Percentiles rank a stretch among this genome's conserved stretches.
Evolutionary conservation across 495 filamentous ascomycete genomes (phyloP).

Genomic region (Cudoniella acicularis): DNA sequence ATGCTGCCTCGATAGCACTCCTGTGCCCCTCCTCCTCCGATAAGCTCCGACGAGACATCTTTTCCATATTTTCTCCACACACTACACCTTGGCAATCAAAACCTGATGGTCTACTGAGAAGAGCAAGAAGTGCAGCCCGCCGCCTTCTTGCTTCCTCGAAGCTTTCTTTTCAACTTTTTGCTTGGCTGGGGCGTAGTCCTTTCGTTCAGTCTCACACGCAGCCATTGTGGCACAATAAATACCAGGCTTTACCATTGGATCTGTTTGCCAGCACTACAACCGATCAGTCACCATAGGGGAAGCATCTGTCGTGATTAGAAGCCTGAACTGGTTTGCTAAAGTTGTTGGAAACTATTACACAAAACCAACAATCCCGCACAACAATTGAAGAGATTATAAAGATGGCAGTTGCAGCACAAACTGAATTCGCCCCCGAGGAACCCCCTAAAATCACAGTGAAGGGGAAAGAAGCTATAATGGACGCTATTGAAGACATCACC

Average conservation of each 20-base stretch:
- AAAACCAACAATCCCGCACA: constrained; percentile 9
- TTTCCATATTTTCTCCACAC: not conserved
- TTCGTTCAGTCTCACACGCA: not conserved
- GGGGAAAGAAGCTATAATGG: constrained; percentile 50
- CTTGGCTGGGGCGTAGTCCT: not conserved
- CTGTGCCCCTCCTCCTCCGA: constrained; percentile 1
- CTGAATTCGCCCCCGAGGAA: constrained; percentile 4
- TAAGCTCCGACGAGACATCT: constrained; percentile 9
- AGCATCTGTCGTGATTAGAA: not conserved
- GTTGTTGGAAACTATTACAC: not conserved
- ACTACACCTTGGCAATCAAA: not conserved
- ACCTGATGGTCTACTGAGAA: constrained; percentile 10
- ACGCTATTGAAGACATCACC: constrained; percentile 73
- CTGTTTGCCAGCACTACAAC: not conserved
- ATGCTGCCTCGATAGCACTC: constrained; percentile 21
- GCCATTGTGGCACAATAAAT: not conserved
- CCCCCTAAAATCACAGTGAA: constrained; percentile 1
- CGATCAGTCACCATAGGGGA: not conserved
- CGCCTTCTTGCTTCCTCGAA: constrained; percentile 22
- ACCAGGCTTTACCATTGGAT: too few relatives aligned
- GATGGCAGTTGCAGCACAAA: constrained; percentile 16
- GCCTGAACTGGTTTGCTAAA: not conserved
- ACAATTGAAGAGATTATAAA: not conserved
- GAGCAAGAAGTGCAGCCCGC: constrained; percentile 19
- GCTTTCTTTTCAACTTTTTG: not conserved